phyloP scores from a whole-genome alignment of 23 red algal species.

The Pyropia haitanensis region DNA sequence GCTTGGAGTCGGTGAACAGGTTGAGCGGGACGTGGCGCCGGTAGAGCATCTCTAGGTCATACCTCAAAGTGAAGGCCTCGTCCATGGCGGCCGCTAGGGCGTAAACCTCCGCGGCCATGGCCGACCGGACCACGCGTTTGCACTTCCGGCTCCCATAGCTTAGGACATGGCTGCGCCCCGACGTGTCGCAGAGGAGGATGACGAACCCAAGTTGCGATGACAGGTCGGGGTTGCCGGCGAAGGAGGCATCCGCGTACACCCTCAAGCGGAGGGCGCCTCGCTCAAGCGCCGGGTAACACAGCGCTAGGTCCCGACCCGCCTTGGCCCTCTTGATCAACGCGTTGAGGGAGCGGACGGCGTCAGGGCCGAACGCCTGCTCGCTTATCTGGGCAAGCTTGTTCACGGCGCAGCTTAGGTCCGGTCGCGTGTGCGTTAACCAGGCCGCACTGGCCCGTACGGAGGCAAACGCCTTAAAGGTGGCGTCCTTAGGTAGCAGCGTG shows the following conservation, averaged over 20 bases:
- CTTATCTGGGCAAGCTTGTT: neutral
- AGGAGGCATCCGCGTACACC: too few relatives aligned
- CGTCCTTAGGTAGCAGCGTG: neutral
- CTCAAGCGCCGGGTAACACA: neutral
- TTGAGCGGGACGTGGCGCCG: too few relatives aligned
- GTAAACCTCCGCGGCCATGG: too few relatives aligned
- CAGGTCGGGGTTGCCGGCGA: slow-evolving; percentile 2
- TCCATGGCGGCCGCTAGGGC: too few relatives aligned
- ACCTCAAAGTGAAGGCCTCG: too few relatives aligned
- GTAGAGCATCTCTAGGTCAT: too few relatives aligned
- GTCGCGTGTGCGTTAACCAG: slow-evolving; percentile 22
- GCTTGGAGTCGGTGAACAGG: too few relatives aligned
- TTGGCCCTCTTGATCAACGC: neutral
- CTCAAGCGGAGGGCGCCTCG: neutral
- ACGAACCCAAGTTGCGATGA: slow-evolving; percentile 8
- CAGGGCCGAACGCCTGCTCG: neutral
- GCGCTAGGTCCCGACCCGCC: neutral
- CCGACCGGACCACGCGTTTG: too few relatives aligned
- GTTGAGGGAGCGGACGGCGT: too few relatives aligned
- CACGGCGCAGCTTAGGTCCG: neutral
- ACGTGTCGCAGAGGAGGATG: neutral
- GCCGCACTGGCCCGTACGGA: slow-evolving; percentile 13
- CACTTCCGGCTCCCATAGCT: too few relatives aligned
- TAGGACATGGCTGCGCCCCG: neutral
- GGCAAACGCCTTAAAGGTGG: neutral